A percentile compares a stretch with the other conserved stretches of the same genome.
Evolutionary conservation across 2,329 filamentous ascomycete genomes (phyloP).

Genomic region (Periconia sp.): DNA sequence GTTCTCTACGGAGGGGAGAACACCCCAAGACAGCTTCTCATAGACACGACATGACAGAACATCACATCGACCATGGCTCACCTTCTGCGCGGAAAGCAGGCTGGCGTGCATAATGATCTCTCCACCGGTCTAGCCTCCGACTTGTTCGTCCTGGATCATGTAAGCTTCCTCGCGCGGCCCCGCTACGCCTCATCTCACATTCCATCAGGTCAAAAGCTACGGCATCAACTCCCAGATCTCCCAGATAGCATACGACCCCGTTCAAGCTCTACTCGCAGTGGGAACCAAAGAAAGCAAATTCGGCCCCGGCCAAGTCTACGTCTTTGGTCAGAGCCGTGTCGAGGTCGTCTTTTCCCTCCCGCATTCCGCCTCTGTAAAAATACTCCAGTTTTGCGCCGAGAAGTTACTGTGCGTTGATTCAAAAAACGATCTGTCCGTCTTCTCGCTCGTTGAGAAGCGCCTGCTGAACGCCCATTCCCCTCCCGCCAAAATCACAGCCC

Average conservation of each 20-base stretch:
- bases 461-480: constrained; percentile 71
- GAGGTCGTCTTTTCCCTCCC: constrained; percentile 72
- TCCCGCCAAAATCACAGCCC: constrained; percentile 71
- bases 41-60: constrained; percentile 28
- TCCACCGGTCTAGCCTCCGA: constrained; percentile 78
- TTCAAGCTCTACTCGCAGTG: constrained; percentile 90
- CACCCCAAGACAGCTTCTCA: constrained; percentile 3
- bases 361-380: constrained; percentile 72
- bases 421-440: constrained; percentile 83
- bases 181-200: constrained; percentile 1
- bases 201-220: constrained; percentile 35
- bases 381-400: constrained; percentile 81
- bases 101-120: constrained; percentile 88
- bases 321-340: constrained; percentile 82
- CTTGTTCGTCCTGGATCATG: constrained; percentile 81
- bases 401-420: constrained; percentile 82
- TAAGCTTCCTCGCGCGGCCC: constrained; percentile 38
- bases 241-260: constrained; percentile 85
- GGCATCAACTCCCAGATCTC: constrained; percentile 68
- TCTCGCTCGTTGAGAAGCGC: constrained; percentile 72
- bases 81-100: constrained; percentile 89
- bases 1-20: background rate
- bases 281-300: constrained; percentile 87
- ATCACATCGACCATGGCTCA: constrained; percentile 66
- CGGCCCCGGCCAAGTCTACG: constrained; percentile 82